phyloP scores from a whole-genome alignment of 768 basidiomycete genomes.

The Suillus fuscotomentosus region DNA sequence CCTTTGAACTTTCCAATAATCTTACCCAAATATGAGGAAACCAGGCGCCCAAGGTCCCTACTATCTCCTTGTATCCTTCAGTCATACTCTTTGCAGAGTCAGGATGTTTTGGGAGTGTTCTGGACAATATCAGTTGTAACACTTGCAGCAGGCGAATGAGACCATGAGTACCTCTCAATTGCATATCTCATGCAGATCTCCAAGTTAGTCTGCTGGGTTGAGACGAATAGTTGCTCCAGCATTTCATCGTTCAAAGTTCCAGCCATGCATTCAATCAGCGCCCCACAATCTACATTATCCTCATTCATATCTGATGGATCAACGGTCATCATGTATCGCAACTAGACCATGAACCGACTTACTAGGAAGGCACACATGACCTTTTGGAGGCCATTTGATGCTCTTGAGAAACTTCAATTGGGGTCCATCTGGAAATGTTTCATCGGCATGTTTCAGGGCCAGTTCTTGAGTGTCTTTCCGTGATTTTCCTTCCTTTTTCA shows the following conservation, averaged over 20 bases:
- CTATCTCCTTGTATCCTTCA: too few relatives aligned
- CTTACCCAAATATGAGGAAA: neutral
- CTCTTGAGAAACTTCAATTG: neutral
- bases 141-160: neutral
- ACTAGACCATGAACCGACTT: neutral
- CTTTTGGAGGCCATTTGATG: neutral
- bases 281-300: constrained; percentile 7
- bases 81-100: too few relatives aligned
- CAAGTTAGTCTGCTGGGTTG: constrained; percentile 26
- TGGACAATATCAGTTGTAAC: neutral
- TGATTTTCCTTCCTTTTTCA: constrained; percentile 11
- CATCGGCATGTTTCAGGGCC: constrained; percentile 15
- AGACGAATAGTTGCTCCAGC: constrained; percentile 20
- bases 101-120: neutral
- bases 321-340: neutral
- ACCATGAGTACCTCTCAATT: neutral
- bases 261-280: constrained; percentile 19
- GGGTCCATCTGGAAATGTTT: neutral
- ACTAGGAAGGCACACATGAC: neutral
- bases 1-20: neutral
- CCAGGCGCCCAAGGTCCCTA: neutral
- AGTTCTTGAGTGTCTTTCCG: constrained; percentile 7
- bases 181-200: constrained; percentile 9
- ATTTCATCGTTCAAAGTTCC: constrained; percentile 14
- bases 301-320: constrained; percentile 18